Evolutionary conservation across 2,329 filamentous ascomycete genomes (phyloP), one percentile per base, ranked within the genome.

Genomic region (Ramularia collo-cygni): DNA sequence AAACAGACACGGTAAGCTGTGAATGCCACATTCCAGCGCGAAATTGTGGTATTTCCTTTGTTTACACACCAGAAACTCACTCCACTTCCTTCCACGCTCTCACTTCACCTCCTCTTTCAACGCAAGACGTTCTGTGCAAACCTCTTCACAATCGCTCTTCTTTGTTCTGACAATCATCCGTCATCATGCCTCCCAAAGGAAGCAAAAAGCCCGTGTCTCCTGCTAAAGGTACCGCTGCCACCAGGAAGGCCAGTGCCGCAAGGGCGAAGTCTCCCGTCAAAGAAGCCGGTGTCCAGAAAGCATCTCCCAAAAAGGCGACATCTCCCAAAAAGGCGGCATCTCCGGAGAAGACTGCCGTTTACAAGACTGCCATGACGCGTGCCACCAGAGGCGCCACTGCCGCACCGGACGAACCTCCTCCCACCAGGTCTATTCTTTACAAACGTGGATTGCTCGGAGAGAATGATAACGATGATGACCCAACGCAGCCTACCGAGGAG

Each of bases 391-490:
- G 5, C 24, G n/a, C 6, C 6, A 35, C 24, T 19, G 29, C n/a
- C 10, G 21, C 6, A 35, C 14, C 21, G 35, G 31, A 6, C 21
- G 21, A 24, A 24, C 6, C 21, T 6, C 21, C 21, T 24, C 6
- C 21, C 13, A 33, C n/a, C n/a, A n/a, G n/a, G n/a, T n/a, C n/a
- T n/a, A n/a, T n/a, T n/a, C n/a, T n/a, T n/a, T n/a, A n/a, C n/a
- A 42, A 42, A 27, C 36, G 35, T 19, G 44, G 19, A 2, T 13
- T 39, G 18, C 26, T 33, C 9, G 36, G 29, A 12, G 38, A 40
- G 12, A 35, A 44, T 14, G 42, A 40, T 16, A 18, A 29, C 10
- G 42, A 35, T 10, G 37, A 40, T 21, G 42, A 47, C 31, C 28
- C 34, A 26, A 10, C 37, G 2, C 30, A 44, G 17, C 28, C 41